Evolutionary conservation across 371 early-diverging fungal species (phyloP).

Genomic region (Apophysomyces sp.): DNA sequence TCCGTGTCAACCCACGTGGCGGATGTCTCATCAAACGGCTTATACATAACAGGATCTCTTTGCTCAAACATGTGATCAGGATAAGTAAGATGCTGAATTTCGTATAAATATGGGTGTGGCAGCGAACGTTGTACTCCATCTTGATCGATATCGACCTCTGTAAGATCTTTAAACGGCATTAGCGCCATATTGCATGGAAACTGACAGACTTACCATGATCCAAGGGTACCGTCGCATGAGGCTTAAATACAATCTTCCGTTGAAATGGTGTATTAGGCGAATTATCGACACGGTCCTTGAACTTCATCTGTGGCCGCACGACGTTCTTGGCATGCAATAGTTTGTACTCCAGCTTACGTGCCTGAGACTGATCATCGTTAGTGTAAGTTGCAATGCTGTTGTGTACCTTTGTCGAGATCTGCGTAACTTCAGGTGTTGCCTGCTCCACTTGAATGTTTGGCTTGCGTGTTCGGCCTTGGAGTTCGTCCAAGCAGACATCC

Average conservation of each 20-base stretch:
- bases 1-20: slow-evolving; percentile 74
- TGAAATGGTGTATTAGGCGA: slow-evolving; percentile 69
- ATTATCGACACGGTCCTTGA: slow-evolving; percentile 88
- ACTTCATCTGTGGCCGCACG: slow-evolving; percentile 83
- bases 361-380: background rate
- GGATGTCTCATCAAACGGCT: slow-evolving; percentile 60
- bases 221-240: slow-evolving; percentile 82
- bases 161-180: background rate
- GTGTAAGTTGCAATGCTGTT: background rate
- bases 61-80: slow-evolving; percentile 70
- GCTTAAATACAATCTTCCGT: slow-evolving; percentile 79
- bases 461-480: slow-evolving; percentile 43
- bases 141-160: background rate
- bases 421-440: slow-evolving; percentile 56
- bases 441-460: slow-evolving; percentile 36
- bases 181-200: too few species aligned
- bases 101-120: slow-evolving; percentile 92
- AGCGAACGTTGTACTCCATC: slow-evolving; percentile 23
- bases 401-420: slow-evolving; percentile 42
- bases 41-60: slow-evolving; percentile 56
- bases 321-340: slow-evolving; percentile 77
- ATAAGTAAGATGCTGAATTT: slow-evolving; percentile 79
- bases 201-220: slow-evolving; percentile 56
- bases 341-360: slow-evolving; percentile 48
- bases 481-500: slow-evolving; percentile 57